Conservation (phyloP, 2,329 filamentous ascomycete species). For the Periconia digitata region DNA sequence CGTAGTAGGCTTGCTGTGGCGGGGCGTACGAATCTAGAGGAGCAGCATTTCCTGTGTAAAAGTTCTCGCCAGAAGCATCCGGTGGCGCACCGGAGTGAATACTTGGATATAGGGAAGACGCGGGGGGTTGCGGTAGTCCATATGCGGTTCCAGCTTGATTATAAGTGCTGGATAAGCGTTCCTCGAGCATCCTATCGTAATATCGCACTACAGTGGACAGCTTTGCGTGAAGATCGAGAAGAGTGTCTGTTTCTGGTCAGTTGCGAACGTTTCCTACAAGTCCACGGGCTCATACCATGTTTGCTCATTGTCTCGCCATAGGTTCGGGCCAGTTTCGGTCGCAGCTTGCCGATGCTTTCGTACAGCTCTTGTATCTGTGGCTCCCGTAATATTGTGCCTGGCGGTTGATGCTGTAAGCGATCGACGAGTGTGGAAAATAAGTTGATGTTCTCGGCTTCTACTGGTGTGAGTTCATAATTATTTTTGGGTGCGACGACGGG, state of each 20-base stretch:
- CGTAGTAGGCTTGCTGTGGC: conserved; percentile 59
- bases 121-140: conserved; percentile 42
- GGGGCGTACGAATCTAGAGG: conserved; percentile 51
- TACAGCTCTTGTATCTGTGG: conserved; percentile 98
- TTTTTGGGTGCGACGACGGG: conserved; percentile 71
- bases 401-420: conserved; percentile 89
- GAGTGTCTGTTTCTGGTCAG: conserved; percentile 65
- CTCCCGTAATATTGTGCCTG: conserved; percentile 92
- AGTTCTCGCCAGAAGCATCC: conserved; percentile 69
- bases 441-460: conserved; percentile 97
- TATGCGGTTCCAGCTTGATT: conserved; percentile 65
- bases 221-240: conserved; percentile 92
- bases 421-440: conserved; percentile 93
- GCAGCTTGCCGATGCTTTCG: conserved; percentile 89
- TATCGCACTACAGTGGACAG: conserved; percentile 94
- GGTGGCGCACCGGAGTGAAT: conserved; percentile 47
- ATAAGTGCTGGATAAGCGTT: conserved; percentile 89
- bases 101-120: conserved; percentile 69
- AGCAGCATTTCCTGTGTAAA: conserved; percentile 70
- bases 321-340: conserved; percentile 90
- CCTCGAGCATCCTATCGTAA: conserved; percentile 97
- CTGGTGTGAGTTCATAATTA: conserved; percentile 89
- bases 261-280: not conserved
- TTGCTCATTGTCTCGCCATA: conserved; percentile 99
- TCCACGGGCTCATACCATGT: conserved; percentile 65